Conservation (phyloP, 495 filamentous ascomycete species). For the Penicillium cinerascens region DNA sequence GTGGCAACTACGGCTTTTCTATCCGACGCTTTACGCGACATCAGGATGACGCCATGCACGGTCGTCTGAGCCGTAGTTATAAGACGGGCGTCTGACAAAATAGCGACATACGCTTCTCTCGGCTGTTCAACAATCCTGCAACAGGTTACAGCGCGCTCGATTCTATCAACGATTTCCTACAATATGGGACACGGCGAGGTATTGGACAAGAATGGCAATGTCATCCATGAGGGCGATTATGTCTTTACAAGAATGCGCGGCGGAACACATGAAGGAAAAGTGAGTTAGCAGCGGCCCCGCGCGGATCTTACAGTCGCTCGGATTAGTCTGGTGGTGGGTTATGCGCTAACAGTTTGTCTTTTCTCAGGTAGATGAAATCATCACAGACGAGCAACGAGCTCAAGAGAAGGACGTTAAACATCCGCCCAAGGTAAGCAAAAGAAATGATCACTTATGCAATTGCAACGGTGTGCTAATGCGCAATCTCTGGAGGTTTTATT, state of each 20-base stretch:
- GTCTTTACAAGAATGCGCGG: constrained; percentile 12
- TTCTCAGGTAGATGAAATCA: constrained; percentile 8
- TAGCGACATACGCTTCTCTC: too few species aligned
- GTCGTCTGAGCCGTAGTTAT: too few species aligned
- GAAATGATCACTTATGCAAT: neutral
- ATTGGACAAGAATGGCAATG: constrained; percentile 9
- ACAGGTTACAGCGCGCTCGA: too few species aligned
- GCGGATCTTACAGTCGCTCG: too few species aligned
- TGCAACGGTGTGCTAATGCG: neutral
- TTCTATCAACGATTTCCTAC: too few species aligned
- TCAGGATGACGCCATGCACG: too few species aligned
- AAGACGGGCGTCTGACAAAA: too few species aligned
- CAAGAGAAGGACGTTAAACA: constrained; percentile 6
- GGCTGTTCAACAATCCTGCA: too few species aligned
- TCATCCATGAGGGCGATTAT: constrained; percentile 9
- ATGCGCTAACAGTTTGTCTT: neutral
- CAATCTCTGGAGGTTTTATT: constrained; percentile 5
- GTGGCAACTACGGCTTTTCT: too few species aligned
- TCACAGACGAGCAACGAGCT: constrained; percentile 5
- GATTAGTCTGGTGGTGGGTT: too few species aligned
- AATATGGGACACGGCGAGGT: constrained; percentile 1
- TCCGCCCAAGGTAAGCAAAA: constrained; percentile 9
- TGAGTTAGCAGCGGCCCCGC: neutral
- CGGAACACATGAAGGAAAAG: constrained; percentile 10
- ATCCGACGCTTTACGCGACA: too few species aligned